phyloP scores from a whole-genome alignment of 441 rosid species.

The Pelargonium exstipulatum region DNA sequence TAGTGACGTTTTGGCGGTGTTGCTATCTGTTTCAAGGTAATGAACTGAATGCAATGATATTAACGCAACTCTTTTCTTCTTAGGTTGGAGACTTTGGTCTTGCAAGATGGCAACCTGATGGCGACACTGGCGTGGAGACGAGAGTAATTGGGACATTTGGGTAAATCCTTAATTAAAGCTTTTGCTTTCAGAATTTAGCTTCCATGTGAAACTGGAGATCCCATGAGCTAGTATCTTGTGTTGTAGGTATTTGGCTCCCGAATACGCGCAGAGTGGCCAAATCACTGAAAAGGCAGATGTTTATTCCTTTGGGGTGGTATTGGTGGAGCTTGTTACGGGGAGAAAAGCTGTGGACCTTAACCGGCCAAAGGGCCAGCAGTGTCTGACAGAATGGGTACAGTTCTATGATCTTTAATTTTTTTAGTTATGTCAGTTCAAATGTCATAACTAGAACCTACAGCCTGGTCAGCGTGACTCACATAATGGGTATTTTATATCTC shows the following conservation, averaged over 20 bases:
- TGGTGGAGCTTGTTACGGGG: conserved; percentile 91
- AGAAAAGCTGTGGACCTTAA: conserved; percentile 94
- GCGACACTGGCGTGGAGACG: conserved; percentile 85
- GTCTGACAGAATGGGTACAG: conserved; percentile 94
- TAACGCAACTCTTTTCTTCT: conserved; percentile 15
- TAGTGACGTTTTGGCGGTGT: too few relatives aligned
- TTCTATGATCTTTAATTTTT: not conserved
- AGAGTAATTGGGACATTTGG: conserved; percentile 98
- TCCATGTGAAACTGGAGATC: not conserved
- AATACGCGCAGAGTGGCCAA: conserved; percentile 93
- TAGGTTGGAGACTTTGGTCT: conserved; percentile 99
- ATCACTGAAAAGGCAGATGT: conserved; percentile 97
- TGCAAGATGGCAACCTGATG: conserved; percentile 99
- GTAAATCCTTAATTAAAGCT: conserved; percentile 28
- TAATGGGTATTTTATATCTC: not conserved
- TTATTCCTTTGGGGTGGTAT: conserved; percentile 93
- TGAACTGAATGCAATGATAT: not conserved
- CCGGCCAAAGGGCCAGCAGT: conserved; percentile 92
- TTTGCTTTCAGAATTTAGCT: not conserved
- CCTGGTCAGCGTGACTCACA: not conserved
- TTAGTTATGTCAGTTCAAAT: too few relatives aligned
- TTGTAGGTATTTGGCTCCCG: conserved; percentile 93
- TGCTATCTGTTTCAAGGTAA: too few relatives aligned
- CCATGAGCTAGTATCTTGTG: not conserved
- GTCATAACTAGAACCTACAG: too few relatives aligned